Conservation (phyloP, 75 land plant species). For the Cupressus sempervirens region DNA sequence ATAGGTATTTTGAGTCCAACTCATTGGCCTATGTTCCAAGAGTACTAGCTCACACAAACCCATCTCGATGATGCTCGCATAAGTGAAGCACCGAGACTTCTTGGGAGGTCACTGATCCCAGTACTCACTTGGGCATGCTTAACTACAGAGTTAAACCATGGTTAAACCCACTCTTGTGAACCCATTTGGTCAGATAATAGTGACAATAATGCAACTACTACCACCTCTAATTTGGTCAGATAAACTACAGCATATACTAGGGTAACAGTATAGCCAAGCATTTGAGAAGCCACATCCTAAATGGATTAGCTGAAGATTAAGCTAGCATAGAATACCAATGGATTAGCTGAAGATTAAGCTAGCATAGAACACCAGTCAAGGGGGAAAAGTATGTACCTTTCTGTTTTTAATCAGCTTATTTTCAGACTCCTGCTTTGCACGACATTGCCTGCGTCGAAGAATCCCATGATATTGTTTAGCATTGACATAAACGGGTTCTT, state of each 20-base stretch:
- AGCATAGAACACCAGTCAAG: not conserved
- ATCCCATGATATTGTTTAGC: constrained; percentile 84
- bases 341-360: not conserved
- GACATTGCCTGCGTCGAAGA: constrained; percentile 66
- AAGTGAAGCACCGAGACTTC: no score
- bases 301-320: not conserved
- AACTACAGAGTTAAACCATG: no score
- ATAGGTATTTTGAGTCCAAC: no score
- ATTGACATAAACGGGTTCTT: constrained; percentile 83
- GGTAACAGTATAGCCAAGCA: not conserved
- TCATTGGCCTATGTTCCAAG: no score
- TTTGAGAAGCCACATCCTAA: not conserved
- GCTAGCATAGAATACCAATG: not conserved
- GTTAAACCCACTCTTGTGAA: no score
- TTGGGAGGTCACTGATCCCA: no score
- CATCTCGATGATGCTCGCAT: no score
- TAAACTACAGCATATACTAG: not conserved
- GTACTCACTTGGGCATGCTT: no score
- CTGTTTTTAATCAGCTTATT: constrained; percentile 66
- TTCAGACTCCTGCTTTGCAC: constrained; percentile 84
- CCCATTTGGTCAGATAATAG: no score
- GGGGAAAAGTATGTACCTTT: constrained; percentile 34
- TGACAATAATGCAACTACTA: not conserved
- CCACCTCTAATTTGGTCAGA: not conserved
- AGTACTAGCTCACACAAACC: no score